Evolutionary conservation across 371 early-diverging fungal genomes (phyloP).

Genomic region (Mortierella sp.): DNA sequence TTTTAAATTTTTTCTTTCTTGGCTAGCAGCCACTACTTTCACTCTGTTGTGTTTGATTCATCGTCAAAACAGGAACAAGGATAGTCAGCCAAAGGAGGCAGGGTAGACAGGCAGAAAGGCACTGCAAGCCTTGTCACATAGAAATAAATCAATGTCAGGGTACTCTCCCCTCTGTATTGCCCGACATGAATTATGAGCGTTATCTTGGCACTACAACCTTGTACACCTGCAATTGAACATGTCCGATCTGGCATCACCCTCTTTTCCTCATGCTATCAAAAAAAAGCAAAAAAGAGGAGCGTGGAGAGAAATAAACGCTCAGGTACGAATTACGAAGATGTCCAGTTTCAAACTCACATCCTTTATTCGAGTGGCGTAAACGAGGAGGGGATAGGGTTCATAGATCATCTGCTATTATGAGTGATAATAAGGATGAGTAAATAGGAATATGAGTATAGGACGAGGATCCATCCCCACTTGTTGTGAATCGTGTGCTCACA

Average conservation of each 20-base stretch:
- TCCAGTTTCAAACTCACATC: background rate
- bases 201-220: background rate
- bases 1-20: background rate
- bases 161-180: too few relatives aligned
- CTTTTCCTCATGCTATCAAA: background rate
- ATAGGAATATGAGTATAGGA: too few relatives aligned
- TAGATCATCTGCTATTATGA: too few relatives aligned
- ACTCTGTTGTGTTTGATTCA: background rate
- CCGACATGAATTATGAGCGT: too few relatives aligned
- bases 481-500: background rate
- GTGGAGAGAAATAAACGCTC: background rate
- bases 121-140: background rate
- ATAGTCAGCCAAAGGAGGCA: background rate
- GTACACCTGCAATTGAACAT: too few relatives aligned
- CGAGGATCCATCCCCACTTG: too few relatives aligned
- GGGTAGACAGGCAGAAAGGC: background rate
- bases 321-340: background rate
- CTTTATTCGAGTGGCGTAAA: background rate
- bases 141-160: background rate
- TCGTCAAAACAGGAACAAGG: background rate
- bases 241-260: slow-evolving; percentile 4
- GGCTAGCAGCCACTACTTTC: too few relatives aligned
- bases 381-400: background rate
- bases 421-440: too few relatives aligned
- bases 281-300: background rate